phyloP scores from a whole-genome alignment of 176 grass and related monocot species.

The Cenchrus americanus region DNA sequence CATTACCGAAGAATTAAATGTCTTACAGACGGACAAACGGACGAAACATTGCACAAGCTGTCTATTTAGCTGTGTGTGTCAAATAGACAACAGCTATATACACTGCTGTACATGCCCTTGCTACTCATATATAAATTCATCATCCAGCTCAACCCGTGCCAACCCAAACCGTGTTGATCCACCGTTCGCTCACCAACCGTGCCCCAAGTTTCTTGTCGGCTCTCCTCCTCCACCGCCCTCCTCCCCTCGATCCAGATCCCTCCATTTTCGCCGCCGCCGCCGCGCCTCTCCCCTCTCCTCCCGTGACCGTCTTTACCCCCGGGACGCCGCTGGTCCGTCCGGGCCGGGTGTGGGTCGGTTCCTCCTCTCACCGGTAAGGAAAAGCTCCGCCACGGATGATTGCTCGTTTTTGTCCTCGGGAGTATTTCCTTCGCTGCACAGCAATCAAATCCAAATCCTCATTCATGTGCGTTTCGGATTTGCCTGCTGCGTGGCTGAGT shows the following conservation, averaged over 20 bases:
- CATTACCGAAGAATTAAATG: too few species aligned
- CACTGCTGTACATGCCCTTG: too few species aligned
- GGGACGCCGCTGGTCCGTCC: neutral
- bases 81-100: too few species aligned
- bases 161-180: constrained; percentile 7
- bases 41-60: too few species aligned
- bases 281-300: neutral
- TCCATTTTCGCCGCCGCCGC: neutral
- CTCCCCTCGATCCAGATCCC: constrained; percentile 21
- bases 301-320: neutral
- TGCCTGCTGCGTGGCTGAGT: neutral
- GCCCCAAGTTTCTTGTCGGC: constrained; percentile 1
- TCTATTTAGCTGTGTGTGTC: too few species aligned
- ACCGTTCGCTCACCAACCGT: constrained; percentile 15
- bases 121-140: neutral
- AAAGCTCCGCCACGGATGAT: neutral
- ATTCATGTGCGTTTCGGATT: neutral
- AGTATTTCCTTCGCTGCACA: neutral
- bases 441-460: neutral
- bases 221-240: neutral
- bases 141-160: neutral
- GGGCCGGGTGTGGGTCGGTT: neutral
- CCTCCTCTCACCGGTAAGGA: neutral
- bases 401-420: neutral
- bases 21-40: too few species aligned